Percentiles rank a stretch among this genome's conserved stretches.
Evolutionary conservation across 345 rosid genomes (phyloP).

Genomic region (Arabidopsis thaliana): DNA sequence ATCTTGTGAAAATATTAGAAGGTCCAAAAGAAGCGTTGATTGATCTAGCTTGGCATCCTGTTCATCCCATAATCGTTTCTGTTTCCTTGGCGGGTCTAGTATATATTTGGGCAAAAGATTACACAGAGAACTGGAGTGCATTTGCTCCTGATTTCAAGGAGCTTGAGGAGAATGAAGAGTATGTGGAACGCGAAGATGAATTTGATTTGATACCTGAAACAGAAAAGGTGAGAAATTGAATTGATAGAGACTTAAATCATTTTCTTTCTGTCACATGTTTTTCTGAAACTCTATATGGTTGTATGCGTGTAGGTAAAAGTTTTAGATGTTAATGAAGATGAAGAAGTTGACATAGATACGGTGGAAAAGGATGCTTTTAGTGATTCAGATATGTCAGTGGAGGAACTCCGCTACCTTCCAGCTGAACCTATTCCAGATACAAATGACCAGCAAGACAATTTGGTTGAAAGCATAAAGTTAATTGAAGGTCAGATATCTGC

Average conservation of each 20-base stretch:
- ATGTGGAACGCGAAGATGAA: constrained; percentile 96
- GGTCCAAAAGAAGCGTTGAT: constrained; percentile 98
- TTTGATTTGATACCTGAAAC: constrained; percentile 91
- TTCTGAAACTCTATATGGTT: constrained; percentile 34
- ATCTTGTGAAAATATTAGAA: constrained; percentile 97
- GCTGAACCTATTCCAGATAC: constrained; percentile 84
- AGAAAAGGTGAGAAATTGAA: constrained; percentile 68
- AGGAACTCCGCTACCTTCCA: constrained; percentile 91
- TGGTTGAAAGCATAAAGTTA: constrained; percentile 67
- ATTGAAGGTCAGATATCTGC: constrained; percentile 67
- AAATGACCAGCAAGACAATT: constrained; percentile 71
- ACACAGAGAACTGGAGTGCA: constrained; percentile 99
- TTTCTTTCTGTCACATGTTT: constrained; percentile 22
- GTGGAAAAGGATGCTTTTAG: constrained; percentile 85
- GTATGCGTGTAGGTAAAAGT: constrained; percentile 70
- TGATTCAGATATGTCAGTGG: constrained; percentile 96
- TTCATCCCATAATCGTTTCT: constrained; percentile 90
- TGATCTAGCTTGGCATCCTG: constrained; percentile 99
- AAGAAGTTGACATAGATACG: constrained; percentile 88
- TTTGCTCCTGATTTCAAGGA: constrained; percentile 99
- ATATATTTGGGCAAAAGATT: constrained; percentile 99
- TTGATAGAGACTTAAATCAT: not conserved
- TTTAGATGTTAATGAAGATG: constrained; percentile 84
- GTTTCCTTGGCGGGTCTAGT: constrained; percentile 92
- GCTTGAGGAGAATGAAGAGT: constrained; percentile 99